A percentile compares a stretch with the other conserved stretches of the same genome.
Conservation (phyloP, 495 filamentous ascomycete genomes). For the Cenococcum geophilum region DNA sequence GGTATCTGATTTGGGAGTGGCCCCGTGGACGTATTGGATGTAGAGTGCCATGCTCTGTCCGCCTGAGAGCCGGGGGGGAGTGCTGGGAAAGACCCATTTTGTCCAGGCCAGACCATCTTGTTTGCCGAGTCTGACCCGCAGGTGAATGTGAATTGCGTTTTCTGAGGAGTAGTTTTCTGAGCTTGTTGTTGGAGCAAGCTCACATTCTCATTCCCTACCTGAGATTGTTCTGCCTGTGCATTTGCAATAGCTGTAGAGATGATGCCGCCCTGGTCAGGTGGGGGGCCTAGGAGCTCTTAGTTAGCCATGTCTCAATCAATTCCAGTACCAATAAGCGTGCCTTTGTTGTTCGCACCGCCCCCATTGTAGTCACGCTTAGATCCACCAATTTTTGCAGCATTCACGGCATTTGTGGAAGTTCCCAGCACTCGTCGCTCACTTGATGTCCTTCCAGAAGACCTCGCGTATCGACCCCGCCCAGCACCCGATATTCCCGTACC, state of each 20-base stretch:
- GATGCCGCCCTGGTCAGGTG: conserved; percentile 54
- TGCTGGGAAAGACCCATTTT: conserved; percentile 17
- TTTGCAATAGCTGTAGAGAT: conserved; percentile 88
- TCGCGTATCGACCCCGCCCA: conserved; percentile 71
- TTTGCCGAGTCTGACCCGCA: conserved; percentile 70
- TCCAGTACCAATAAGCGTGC: not conserved
- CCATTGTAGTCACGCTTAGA: conserved; percentile 12
- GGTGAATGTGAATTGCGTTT: conserved; percentile 87
- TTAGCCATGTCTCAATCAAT: not conserved
- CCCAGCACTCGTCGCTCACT: conserved; percentile 60
- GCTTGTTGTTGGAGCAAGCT: conserved; percentile 69
- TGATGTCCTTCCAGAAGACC: conserved; percentile 44
- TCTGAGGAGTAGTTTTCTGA: conserved; percentile 54
- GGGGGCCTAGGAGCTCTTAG: conserved; percentile 14
- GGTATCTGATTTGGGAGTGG: conserved; percentile 6
- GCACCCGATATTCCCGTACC: conserved; percentile 67
- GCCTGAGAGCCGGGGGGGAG: conserved; percentile 14
- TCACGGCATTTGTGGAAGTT: conserved; percentile 50
- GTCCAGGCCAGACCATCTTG: conserved; percentile 42
- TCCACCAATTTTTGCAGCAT: conserved; percentile 27
- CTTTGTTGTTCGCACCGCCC: conserved; percentile 13
- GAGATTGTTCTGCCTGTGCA: conserved; percentile 55
- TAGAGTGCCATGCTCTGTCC: not conserved
- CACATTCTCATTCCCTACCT: conserved; percentile 60
- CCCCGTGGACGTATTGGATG: conserved; percentile 13